These are phyloP conservation scores for Larix kaempferi DNA, from an alignment of 75 land plant genomes.

Conservation along the genomic window DNA sequence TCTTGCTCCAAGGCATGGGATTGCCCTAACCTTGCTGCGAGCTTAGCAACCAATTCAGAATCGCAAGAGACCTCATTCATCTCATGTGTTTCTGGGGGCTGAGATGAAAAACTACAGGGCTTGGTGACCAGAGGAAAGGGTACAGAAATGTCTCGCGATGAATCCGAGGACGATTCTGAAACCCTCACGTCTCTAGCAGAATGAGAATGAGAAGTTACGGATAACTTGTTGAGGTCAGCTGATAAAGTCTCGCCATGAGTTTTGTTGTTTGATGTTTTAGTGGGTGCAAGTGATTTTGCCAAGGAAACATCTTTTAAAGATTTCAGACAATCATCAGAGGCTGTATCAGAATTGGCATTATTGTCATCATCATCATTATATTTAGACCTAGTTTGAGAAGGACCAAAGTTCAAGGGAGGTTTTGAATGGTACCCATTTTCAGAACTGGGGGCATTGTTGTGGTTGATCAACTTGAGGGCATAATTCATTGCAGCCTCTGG, in stretches of 20 bases:
- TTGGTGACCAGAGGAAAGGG: constrained; percentile 17
- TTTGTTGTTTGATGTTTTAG: not conserved
- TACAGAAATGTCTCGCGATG: not conserved
- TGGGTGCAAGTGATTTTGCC: not conserved
- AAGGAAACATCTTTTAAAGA: not conserved
- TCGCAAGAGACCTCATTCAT: not conserved
- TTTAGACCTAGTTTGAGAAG: not conserved
- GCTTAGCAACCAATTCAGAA: constrained; percentile 21
- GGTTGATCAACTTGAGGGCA: constrained; percentile 5
- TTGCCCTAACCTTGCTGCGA: constrained; percentile 29
- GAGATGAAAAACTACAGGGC: constrained; percentile 17
- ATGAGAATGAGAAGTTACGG: not conserved
- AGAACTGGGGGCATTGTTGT: not conserved
- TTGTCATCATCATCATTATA: too few species aligned
- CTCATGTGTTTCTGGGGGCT: constrained; percentile 8
- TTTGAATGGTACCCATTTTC: constrained; percentile 5
- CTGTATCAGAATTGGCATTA: not conserved
- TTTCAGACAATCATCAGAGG: not conserved
- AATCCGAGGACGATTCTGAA: not conserved
- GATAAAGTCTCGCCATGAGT: not conserved
- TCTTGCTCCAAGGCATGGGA: constrained; percentile 47
- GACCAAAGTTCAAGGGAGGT: not conserved
- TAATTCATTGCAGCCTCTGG: constrained; percentile 17
- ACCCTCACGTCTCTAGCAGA: not conserved
- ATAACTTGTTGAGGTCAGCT: not conserved